Base-by-base conservation (phyloP, 495 filamentous ascomycete genomes). In the Apodospora peruviana region DNA sequence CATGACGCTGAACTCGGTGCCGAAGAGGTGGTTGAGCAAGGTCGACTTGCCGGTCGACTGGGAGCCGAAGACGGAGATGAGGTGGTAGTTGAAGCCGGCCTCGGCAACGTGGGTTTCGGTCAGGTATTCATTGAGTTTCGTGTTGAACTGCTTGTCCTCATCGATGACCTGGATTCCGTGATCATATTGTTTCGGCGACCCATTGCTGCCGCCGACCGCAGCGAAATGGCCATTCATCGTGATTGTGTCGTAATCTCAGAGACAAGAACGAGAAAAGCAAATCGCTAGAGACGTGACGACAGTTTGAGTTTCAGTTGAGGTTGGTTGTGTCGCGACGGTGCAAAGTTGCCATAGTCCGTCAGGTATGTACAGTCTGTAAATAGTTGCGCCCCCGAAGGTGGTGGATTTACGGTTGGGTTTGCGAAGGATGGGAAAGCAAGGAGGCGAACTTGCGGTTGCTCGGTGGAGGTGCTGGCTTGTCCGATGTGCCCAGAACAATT, bases 21-120 rank as follows among this genome's bases (percentile, higher is more conserved):
- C 90, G 64, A 98, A 98, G 25, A 98, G 80, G 68, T 91, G 78
- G 72, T 98, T 98, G 49, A 98, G 83, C 17, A 98, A 77, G 21
- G 93, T 98, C 12, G 91, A 96, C 75, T 98, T 98, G 46, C 93
- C 93, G 7, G 93, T 98, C 40, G 94, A 97, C 74, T 98, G 93
- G 22, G 91, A 96, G 23, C 93, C 93, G 69, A 98, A 98, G 55
- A 98, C 93, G 53, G 91, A 95, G 53, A 98, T 95, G 52, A 98
- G 82, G 65, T 98, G 93, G 69, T 98, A 98, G 68, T 95, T 95
- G 81, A 98, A 98, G 61, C 93, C 93, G 51, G 88, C 82, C 42
- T 84, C 79, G 25, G 87, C 84, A 62, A 95, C 81, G 58, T 85
- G 78, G 67, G 90, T 88, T 55, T 83, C 72, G 49, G 74, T 70